phyloP scores from a whole-genome alignment of 441 rosid species.

The Euphorbia celastroides region DNA sequence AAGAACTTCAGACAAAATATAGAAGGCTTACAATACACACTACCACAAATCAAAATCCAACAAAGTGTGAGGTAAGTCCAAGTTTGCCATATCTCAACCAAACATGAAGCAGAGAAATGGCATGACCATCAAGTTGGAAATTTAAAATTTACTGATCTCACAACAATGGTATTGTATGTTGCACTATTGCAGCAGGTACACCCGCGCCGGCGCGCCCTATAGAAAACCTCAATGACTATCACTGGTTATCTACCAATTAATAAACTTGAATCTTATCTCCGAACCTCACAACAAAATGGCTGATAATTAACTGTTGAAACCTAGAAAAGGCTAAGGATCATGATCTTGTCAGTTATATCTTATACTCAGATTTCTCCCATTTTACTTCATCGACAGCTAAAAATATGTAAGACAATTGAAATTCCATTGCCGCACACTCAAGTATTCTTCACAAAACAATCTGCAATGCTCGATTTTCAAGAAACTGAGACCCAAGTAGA shows the following conservation, averaged over 20 bases:
- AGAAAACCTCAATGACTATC: not conserved
- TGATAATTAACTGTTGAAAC: not conserved
- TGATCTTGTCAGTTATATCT: not conserved
- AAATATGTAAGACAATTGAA: not conserved
- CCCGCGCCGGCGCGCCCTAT: not conserved
- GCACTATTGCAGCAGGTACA: not conserved
- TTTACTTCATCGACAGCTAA: not conserved
- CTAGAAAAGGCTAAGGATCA: not conserved
- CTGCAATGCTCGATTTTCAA: not conserved
- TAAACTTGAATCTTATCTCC: not conserved
- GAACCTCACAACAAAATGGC: not conserved
- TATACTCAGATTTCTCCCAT: not conserved
- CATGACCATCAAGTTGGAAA: not conserved
- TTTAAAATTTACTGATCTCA: not conserved
- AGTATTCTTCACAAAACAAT: not conserved
- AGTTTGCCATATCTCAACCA: no score
- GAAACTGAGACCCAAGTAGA: not conserved
- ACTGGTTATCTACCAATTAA: not conserved
- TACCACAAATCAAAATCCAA: no score
- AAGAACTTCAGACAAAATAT: no score
- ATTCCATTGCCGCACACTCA: not conserved
- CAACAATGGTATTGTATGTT: not conserved
- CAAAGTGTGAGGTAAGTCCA: no score
- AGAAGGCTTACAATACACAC: no score
- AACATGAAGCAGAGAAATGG: not conserved